Conservation (phyloP, 2,329 filamentous ascomycete genomes). For the Malbranchea zuffiana region DNA sequence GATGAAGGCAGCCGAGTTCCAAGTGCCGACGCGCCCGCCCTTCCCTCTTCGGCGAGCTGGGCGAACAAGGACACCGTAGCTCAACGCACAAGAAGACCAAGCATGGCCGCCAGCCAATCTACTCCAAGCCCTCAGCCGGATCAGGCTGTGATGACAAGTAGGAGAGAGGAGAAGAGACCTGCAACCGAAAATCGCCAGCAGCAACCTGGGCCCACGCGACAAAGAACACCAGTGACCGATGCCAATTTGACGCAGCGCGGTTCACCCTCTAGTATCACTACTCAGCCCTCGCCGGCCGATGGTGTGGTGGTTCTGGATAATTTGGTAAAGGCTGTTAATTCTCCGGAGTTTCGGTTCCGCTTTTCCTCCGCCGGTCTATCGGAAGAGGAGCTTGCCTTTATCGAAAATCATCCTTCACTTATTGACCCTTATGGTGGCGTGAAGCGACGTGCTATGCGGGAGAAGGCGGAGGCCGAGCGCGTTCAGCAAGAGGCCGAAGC, state of each 20-base stretch:
- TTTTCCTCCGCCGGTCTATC: constrained; percentile 41
- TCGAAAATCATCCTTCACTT: constrained; percentile 58
- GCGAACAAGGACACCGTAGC: constrained; percentile 57
- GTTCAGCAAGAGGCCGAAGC: constrained; percentile 44
- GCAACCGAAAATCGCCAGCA: constrained; percentile 22
- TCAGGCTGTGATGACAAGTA: constrained; percentile 34
- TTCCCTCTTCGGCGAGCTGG: constrained; percentile 91
- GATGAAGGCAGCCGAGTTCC: constrained; percentile 51
- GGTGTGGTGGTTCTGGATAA: constrained; percentile 27
- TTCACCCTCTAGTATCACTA: constrained; percentile 6
- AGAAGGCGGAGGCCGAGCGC: constrained; percentile 55
- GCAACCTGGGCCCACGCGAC: constrained; percentile 18
- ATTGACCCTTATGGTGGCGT: constrained; percentile 75
- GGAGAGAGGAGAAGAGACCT: constrained; percentile 27
- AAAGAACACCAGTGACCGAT: constrained; percentile 20
- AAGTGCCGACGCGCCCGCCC: constrained; percentile 66
- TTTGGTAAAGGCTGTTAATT: constrained; percentile 39
- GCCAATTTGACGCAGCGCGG: constrained; percentile 19
- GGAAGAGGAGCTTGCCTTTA: constrained; percentile 41
- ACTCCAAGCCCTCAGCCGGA: constrained; percentile 65
- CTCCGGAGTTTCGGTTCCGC: constrained; percentile 42
- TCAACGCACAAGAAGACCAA: constrained; percentile 56
- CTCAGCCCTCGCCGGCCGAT: constrained; percentile 11
- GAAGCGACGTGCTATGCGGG: constrained; percentile 65
- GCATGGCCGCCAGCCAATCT: constrained; percentile 68